Base-by-base conservation (phyloP, 441 rosid species). In the Viola pubescens region DNA sequence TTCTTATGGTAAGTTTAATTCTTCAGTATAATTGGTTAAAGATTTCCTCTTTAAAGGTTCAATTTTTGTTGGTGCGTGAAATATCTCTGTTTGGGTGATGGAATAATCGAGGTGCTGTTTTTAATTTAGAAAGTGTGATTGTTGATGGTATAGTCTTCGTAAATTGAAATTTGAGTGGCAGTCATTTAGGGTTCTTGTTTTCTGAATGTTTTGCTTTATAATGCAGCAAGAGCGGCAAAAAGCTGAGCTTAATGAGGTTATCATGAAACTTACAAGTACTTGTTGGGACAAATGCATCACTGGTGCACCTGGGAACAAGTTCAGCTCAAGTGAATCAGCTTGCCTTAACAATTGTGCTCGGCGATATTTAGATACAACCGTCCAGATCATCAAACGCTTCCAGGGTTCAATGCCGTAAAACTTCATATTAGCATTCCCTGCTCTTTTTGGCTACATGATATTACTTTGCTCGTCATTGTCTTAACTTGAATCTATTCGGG, bases 231-330 rank as follows among this genome's bases (percentile, higher is more conserved):
- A 89, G 57, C 80, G 85, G 74, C 88, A 92, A 56, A 89, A 74
- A 53, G 97, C 95, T 1, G 82, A 81, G 95, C 77, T 81, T 39
- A 81, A 81, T 34, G 94, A 89, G 78, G 73, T 80, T 86, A 82
- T 91, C 63, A 79, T 89, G 11, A 87, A 87, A 79, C 80, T 89
- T 41, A 89, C 97, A 1, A 84, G 82, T 40, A 73, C 61, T 11
- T 91, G 97, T 68, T 91, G 97, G 95, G 97, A 91, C 75, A 91
- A 91, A 48, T 91, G 98, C 67, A 73, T 91, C 38, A 86, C 89
- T 1, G 62, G 92, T 13, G 69, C 90, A 7, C 94, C 95, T 10
- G 97, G 95, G 61, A 87, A 83, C 75, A 91, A 91, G 73, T 85
- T 91, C 79, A 89, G 97, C 79, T 91, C 97, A 5, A 77, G 89